Percentiles rank a stretch among this genome's conserved stretches.
These are phyloP conservation scores for Penicillium robsamsonii DNA, from an alignment of 495 filamentous ascomycete species.

Conservation along the genomic window DNA sequence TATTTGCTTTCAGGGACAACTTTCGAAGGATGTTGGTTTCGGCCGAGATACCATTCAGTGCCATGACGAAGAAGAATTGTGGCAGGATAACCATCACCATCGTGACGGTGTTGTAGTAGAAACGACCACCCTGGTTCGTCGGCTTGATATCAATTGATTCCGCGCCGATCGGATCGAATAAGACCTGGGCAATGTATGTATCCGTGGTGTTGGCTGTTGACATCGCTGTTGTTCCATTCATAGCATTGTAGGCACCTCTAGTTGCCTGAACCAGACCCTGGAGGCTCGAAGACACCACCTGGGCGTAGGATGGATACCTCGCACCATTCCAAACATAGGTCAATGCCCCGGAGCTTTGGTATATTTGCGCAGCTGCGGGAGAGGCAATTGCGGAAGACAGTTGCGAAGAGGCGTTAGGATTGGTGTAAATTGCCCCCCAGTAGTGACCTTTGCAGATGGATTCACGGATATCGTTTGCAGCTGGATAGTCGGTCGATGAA, in stretches of 20 bases:
- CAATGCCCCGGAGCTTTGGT: constrained; percentile 31
- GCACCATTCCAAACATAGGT: constrained; percentile 47
- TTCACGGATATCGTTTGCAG: constrained; percentile 18
- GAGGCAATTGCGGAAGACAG: constrained; percentile 30
- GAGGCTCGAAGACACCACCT: constrained; percentile 29
- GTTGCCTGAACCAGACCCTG: constrained; percentile 25
- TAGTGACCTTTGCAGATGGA: constrained; percentile 35
- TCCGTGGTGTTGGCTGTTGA: constrained; percentile 17
- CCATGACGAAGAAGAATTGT: constrained; percentile 50
- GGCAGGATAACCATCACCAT: constrained; percentile 43
- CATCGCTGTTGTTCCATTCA: constrained; percentile 28
- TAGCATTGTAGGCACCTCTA: constrained; percentile 24
- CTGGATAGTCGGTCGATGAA: constrained; percentile 20
- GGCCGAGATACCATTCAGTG: constrained; percentile 31
- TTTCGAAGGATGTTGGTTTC: constrained; percentile 36
- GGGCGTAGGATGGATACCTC: constrained; percentile 36
- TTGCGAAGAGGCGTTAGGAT: constrained; percentile 25
- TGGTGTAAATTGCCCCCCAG: constrained; percentile 40
- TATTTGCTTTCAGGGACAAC: constrained; percentile 33
- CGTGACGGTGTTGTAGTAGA: constrained; percentile 46
- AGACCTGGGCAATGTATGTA: constrained; percentile 24
- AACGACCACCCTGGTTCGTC: constrained; percentile 38
- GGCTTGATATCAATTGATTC: constrained; percentile 37
- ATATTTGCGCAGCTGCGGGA: constrained; percentile 14
- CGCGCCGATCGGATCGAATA: constrained; percentile 37